A percentile compares a stretch with the other conserved stretches of the same genome.
These are phyloP conservation scores for Hsuehochloa calcarea DNA, from an alignment of 176 grass and related monocot species.

Conservation along the genomic window DNA sequence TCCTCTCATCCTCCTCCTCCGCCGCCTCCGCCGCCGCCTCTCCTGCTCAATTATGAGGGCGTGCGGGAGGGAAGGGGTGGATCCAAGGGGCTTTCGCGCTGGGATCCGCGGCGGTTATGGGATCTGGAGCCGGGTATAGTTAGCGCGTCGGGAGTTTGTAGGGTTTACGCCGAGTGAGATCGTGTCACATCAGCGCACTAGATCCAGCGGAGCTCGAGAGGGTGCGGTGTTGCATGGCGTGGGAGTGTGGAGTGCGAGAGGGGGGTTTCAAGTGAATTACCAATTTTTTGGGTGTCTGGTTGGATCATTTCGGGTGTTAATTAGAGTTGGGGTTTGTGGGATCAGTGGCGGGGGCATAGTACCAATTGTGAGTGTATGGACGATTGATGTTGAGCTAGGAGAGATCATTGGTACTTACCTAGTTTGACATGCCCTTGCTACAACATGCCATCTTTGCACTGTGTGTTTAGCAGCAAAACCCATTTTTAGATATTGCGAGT, in stretches of 20 bases:
- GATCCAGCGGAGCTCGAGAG: not conserved
- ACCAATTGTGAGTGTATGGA: not conserved
- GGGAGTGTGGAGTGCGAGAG: not conserved
- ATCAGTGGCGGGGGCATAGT: not conserved
- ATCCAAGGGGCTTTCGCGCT: not conserved
- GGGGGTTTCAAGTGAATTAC: not conserved
- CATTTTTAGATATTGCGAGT: not conserved
- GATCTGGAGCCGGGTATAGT: constrained; percentile 10
- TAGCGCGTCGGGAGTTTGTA: not conserved
- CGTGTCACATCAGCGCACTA: not conserved
- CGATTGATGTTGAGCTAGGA: not conserved
- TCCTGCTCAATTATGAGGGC: not conserved
- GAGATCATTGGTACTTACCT: not conserved
- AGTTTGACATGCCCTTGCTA: not conserved
- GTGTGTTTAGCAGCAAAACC: not conserved
- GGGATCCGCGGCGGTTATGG: constrained; percentile 12
- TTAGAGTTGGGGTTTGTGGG: not conserved
- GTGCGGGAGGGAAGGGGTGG: not conserved
- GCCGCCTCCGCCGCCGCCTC: not conserved
- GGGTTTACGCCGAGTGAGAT: not conserved
- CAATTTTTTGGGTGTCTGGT: not conserved
- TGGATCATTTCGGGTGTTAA: not conserved
- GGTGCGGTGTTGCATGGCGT: not conserved
- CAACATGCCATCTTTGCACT: not conserved
- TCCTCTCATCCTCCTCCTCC: not conserved